phyloP scores from a whole-genome alignment of 768 basidiomycete genomes.

The Harrya chromipes region DNA sequence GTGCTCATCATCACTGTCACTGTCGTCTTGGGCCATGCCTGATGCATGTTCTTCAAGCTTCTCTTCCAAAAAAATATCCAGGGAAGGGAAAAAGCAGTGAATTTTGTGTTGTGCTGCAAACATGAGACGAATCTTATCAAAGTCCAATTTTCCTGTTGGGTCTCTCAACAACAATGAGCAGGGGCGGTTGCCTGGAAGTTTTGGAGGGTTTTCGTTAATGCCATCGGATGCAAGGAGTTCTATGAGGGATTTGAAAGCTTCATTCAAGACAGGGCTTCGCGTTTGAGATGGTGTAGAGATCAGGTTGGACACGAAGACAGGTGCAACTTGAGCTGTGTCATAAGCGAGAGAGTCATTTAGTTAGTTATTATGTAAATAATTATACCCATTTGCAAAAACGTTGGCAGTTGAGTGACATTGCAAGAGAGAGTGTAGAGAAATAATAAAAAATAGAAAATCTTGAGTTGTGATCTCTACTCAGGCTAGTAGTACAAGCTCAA shows the following conservation, averaged over 20 bases:
- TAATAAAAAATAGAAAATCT: too few species aligned
- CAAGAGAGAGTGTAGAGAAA: too few species aligned
- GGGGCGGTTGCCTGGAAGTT: not conserved
- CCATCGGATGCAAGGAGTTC: slow-evolving; percentile 32
- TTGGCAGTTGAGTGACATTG: too few species aligned
- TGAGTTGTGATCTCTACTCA: too few species aligned
- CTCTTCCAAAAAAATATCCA: not conserved
- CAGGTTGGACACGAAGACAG: slow-evolving; percentile 18
- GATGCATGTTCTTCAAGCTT: not conserved
- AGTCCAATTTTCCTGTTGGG: slow-evolving; percentile 30
- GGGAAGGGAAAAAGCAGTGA: too few species aligned
- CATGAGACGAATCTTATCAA: slow-evolving; percentile 29
- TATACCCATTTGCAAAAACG: too few species aligned
- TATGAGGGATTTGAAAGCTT: slow-evolving; percentile 28
- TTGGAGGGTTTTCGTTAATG: slow-evolving; percentile 9
- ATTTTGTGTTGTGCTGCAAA: slow-evolving; percentile 17
- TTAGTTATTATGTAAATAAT: too few species aligned
- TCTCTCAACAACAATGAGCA: slow-evolving; percentile 20
- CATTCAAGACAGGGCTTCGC: slow-evolving; percentile 14
- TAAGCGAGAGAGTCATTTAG: too few species aligned
- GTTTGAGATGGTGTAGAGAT: slow-evolving; percentile 24
- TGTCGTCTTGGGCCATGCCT: slow-evolving; percentile 1
- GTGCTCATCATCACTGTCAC: slow-evolving; percentile 19
- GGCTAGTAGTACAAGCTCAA: too few species aligned
- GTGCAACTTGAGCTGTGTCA: not conserved